Evolutionary conservation across 2,329 filamentous ascomycete genomes (phyloP).

Genomic region (Zasmidium angulare): DNA sequence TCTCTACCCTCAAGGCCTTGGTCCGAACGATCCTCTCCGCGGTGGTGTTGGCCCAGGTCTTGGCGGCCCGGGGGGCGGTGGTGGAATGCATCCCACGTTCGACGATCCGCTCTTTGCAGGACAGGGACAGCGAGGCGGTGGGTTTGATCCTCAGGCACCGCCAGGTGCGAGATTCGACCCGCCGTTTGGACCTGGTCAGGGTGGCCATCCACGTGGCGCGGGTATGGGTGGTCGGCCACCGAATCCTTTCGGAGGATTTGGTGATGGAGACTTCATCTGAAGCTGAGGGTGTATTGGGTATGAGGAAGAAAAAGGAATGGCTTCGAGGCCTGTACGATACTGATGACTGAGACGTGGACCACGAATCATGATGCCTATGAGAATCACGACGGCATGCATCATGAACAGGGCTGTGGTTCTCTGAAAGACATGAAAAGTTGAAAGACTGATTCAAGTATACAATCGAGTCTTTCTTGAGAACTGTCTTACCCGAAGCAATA

Average conservation of each 20-base stretch:
- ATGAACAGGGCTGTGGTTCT: neutral
- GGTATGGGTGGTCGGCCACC: conserved; percentile 50
- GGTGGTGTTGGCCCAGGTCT: conserved; percentile 60
- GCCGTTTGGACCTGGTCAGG: conserved; percentile 69
- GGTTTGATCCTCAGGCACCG: conserved; percentile 71
- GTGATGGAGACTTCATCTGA: conserved; percentile 59
- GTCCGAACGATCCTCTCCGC: conserved; percentile 78
- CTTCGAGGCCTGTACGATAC: neutral
- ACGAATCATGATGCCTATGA: neutral
- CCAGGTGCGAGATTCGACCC: conserved; percentile 93
- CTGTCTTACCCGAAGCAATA: no score
- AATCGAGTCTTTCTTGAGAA: no score
- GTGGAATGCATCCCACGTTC: conserved; percentile 94
- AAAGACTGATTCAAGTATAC: no score
- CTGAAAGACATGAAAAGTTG: neutral
- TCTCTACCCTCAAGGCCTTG: conserved; percentile 80
- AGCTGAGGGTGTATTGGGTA: neutral
- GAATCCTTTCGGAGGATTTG: conserved; percentile 62
- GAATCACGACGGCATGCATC: neutral
- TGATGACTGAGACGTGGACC: neutral
- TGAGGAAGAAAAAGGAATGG: neutral
- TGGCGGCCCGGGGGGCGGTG: conserved; percentile 54
- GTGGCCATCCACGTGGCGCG: conserved; percentile 47
- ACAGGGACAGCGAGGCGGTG: conserved; percentile 46
- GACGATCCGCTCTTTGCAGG: conserved; percentile 81